Evolutionary conservation across 2,329 filamentous ascomycete genomes (phyloP).

Genomic region (Pyrenochaeta sp.): DNA sequence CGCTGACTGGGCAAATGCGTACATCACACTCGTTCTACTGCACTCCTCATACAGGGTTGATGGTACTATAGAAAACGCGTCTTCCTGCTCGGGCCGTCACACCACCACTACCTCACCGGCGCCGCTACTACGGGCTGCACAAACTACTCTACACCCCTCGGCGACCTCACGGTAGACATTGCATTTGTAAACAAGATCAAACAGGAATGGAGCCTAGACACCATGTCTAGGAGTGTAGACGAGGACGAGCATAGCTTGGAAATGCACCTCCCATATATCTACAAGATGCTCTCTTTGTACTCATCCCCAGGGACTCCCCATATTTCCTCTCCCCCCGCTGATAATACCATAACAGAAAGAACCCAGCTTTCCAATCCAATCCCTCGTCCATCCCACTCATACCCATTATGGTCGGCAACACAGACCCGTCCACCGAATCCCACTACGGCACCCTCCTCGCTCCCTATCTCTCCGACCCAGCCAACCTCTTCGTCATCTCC

Average conservation of each 20-base stretch:
- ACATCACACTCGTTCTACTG: conserved; percentile 36
- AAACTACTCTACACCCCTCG: conserved; percentile 77
- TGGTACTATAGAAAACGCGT: conserved; percentile 72
- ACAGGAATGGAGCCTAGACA: conserved; percentile 36
- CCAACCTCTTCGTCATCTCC: conserved; percentile 85
- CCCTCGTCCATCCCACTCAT: conserved; percentile 76
- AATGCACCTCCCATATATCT: conserved; percentile 95
- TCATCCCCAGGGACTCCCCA: conserved; percentile 3
- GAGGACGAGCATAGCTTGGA: conserved; percentile 91
- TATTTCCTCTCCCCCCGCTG: not conserved
- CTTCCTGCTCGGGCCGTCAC: conserved; percentile 92
- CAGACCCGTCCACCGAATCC: conserved; percentile 71
- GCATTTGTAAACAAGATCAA: conserved; percentile 59
- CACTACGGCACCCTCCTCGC: conserved; percentile 75
- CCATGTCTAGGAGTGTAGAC: conserved; percentile 73
- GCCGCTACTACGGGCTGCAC: conserved; percentile 79
- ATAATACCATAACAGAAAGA: conserved; percentile 38
- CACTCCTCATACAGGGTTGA: conserved; percentile 3
- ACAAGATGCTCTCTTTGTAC: conserved; percentile 72
- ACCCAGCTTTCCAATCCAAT: conserved; percentile 39
- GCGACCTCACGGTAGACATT: conserved; percentile 72
- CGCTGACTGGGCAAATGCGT: conserved; percentile 81
- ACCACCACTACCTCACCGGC: conserved; percentile 81
- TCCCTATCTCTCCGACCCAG: conserved; percentile 77
- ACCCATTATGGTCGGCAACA: conserved; percentile 86